These are phyloP conservation scores for Scheffersomyces quercinus DNA, from an alignment of 1,139 yeast species.

Conservation along the genomic window DNA sequence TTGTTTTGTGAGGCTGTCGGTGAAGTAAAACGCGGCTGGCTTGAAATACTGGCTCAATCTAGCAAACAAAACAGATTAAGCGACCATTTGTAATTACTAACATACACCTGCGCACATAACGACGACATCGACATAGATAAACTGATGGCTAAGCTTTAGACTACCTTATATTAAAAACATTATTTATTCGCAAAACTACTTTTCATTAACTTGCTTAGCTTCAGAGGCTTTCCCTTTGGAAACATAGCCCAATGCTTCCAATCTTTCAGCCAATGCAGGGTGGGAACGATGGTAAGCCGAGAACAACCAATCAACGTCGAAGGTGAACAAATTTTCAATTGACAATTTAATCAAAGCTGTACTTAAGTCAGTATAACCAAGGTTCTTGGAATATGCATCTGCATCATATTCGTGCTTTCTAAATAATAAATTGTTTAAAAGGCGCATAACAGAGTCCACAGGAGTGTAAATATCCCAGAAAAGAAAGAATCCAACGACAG, in stretches of 20 bases:
- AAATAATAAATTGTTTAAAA: conserved; percentile 65
- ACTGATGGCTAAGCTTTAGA: too few species aligned
- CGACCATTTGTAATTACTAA: too few species aligned
- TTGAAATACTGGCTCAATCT: too few species aligned
- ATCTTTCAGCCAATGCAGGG: conserved; percentile 87
- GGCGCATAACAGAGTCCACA: conserved; percentile 65
- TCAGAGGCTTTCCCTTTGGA: conserved; percentile 47
- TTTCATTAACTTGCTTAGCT: conserved; percentile 1
- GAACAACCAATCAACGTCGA: conserved; percentile 87
- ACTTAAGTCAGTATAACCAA: conserved; percentile 71
- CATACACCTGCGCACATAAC: too few species aligned
- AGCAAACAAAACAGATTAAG: too few species aligned
- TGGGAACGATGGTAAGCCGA: conserved; percentile 89
- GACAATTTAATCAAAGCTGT: conserved; percentile 73
- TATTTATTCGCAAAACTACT: too few species aligned
- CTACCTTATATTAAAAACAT: too few species aligned
- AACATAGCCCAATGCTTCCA: conserved; percentile 63
- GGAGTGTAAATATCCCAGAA: conserved; percentile 78
- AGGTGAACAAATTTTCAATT: conserved; percentile 75
- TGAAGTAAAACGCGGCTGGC: too few species aligned
- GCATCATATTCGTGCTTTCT: conserved; percentile 93
- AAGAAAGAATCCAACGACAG: conserved; percentile 75
- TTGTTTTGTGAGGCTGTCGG: too few species aligned
- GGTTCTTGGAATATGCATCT: conserved; percentile 75
- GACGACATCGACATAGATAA: too few species aligned